Conservation (phyloP, 2,329 filamentous ascomycete species). For the Phialophora macrospora region DNA sequence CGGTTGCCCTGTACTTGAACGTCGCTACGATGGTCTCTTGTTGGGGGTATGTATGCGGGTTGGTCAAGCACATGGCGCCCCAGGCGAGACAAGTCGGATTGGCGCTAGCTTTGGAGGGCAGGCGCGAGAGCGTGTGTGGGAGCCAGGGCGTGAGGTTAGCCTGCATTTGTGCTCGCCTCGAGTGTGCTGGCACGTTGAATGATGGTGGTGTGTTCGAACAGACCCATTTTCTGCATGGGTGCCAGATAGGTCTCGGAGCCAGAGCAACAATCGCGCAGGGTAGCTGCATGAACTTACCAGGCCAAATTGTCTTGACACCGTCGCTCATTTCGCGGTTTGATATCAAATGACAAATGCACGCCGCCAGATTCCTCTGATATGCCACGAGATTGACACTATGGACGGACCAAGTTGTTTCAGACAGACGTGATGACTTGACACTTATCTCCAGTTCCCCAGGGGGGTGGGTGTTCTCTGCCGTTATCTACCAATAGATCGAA, state of each 20-base stretch:
- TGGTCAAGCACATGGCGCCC: slow-evolving; percentile 13
- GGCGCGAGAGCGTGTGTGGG: slow-evolving; percentile 10
- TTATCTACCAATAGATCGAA: neutral
- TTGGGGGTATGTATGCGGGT: slow-evolving; percentile 16
- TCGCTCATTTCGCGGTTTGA: neutral
- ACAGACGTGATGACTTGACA: neutral
- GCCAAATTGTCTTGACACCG: neutral
- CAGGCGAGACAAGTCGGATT: slow-evolving; percentile 21
- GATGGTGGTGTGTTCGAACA: neutral
- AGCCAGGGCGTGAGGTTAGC: slow-evolving; percentile 11
- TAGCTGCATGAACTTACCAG: neutral
- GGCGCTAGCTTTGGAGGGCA: slow-evolving; percentile 21
- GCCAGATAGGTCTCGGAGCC: neutral
- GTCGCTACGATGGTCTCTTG: neutral
- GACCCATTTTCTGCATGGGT: slow-evolving; percentile 4
- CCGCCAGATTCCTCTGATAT: neutral
- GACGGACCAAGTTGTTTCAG: neutral
- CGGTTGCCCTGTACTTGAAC: slow-evolving; percentile 17
- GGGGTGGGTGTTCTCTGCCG: neutral
- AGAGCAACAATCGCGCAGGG: neutral
- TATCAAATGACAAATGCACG: slow-evolving; percentile 3
- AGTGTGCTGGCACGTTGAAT: slow-evolving; percentile 13
- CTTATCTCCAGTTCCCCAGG: slow-evolving; percentile 6
- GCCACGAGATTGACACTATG: neutral
- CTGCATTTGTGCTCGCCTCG: slow-evolving; percentile 1